These are phyloP conservation scores for Arbutus unedo DNA, from an alignment of 148 eudicot genomes.

Conservation along the genomic window DNA sequence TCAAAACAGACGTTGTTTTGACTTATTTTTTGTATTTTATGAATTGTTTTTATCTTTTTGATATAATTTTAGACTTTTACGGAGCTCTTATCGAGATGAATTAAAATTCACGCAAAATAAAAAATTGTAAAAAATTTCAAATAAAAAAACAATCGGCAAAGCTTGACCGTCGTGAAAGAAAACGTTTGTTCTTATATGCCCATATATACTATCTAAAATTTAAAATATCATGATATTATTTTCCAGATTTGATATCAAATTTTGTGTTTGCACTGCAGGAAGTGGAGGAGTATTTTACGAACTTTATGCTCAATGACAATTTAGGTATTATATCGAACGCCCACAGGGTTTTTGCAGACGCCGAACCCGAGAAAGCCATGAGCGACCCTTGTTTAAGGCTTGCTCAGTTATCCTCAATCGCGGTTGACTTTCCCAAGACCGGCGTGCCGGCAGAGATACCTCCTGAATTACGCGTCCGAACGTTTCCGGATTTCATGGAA, in stretches of 20 bases:
- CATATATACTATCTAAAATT: too few relatives aligned
- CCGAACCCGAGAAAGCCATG: constrained; percentile 35
- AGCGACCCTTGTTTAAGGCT: constrained; percentile 43
- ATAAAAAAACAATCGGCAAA: too few relatives aligned
- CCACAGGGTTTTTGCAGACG: constrained; percentile 56
- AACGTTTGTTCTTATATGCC: background rate
- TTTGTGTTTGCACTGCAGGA: constrained; percentile 33
- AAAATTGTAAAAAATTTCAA: too few relatives aligned
- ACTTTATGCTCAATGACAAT: constrained; percentile 57
- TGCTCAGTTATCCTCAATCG: constrained; percentile 51
- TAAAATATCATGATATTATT: too few relatives aligned
- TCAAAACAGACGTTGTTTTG: too few relatives aligned
- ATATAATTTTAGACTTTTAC: too few relatives aligned
- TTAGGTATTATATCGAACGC: constrained; percentile 61
- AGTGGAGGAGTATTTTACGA: constrained; percentile 51
- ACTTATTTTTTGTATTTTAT: too few relatives aligned
- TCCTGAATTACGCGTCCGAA: constrained; percentile 35
- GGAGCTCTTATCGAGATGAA: too few relatives aligned
- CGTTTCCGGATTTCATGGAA: constrained; percentile 67
- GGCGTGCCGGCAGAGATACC: constrained; percentile 61
- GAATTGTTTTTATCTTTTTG: too few relatives aligned
- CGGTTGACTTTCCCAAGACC: constrained; percentile 67
- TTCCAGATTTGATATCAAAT: background rate
- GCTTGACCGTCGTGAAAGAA: background rate
- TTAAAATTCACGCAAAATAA: too few relatives aligned